These are phyloP conservation scores for Suillus hirtellus DNA, from an alignment of 768 basidiomycete species.

Conservation along the genomic window DNA sequence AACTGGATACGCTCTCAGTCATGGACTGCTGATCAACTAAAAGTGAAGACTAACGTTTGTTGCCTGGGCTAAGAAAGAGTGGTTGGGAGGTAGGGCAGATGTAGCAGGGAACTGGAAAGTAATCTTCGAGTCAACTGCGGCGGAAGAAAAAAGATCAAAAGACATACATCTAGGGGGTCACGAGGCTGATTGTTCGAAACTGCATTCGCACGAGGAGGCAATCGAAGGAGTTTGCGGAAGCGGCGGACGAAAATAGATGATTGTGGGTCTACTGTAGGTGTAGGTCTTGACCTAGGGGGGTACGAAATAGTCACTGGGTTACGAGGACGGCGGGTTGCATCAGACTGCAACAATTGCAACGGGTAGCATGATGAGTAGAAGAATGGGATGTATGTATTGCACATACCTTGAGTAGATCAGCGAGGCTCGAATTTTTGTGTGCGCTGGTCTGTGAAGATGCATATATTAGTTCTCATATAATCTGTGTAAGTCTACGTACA, in stretches of 20 bases:
- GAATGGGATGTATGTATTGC: not conserved
- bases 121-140: not conserved
- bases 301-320: not conserved
- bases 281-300: not conserved
- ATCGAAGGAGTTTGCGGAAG: not conserved
- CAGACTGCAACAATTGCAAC: not conserved
- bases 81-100: not conserved
- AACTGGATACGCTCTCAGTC: not conserved
- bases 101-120: not conserved
- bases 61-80: not conserved
- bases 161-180: not conserved
- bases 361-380: not conserved
- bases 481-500: no score
- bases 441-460: not conserved
- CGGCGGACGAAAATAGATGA: not conserved
- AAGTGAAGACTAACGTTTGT: not conserved
- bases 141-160: not conserved
- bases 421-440: not conserved
- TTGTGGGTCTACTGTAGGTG: not conserved
- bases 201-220: not conserved
- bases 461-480: not conserved
- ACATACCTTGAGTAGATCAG: not conserved
- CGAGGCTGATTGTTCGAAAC: not conserved
- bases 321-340: constrained; percentile 1
- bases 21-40: not conserved